These are phyloP conservation scores for Leavenworthia alabamica DNA, from an alignment of 345 rosid species.

Conservation along the genomic window DNA sequence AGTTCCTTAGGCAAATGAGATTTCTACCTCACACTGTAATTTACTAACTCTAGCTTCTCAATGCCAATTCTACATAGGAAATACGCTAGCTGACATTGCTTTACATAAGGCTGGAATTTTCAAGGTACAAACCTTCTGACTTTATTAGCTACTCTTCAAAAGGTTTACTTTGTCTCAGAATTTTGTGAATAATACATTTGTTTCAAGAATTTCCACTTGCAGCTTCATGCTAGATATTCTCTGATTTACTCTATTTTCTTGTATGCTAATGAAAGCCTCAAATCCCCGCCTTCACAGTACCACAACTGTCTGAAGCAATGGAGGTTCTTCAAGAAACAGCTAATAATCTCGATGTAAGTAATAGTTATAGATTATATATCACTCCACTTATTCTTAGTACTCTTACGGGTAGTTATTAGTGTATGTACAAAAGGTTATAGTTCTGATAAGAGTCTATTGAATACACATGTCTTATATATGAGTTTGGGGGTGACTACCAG, in stretches of 20 bases:
- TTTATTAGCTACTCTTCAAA: background rate
- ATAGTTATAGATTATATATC: background rate
- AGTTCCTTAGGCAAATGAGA: background rate
- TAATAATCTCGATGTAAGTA: conserved; percentile 41
- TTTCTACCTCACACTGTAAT: background rate
- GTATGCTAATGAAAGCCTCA: conserved; percentile 61
- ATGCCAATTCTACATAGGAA: conserved; percentile 41
- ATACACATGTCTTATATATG: background rate
- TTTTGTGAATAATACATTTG: conserved; percentile 17
- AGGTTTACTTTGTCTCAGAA: conserved; percentile 4
- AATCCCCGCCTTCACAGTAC: conserved; percentile 76
- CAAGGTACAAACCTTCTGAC: conserved; percentile 50
- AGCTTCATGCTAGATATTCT: conserved; percentile 35
- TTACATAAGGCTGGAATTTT: conserved; percentile 86
- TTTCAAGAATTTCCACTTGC: conserved; percentile 26
- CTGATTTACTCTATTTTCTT: conserved; percentile 55
- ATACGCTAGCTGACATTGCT: conserved; percentile 70
- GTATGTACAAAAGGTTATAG: background rate
- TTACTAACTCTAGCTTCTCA: conserved; percentile 4
- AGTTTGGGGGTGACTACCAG: background rate
- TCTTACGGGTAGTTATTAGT: background rate
- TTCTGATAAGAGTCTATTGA: background rate
- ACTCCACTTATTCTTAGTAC: background rate
- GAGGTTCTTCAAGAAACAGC: conserved; percentile 57
- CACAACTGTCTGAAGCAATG: conserved; percentile 84